These are phyloP conservation scores for Tardiomyces blankii DNA, from an alignment of 1,139 yeast genomes.

Conservation along the genomic window DNA sequence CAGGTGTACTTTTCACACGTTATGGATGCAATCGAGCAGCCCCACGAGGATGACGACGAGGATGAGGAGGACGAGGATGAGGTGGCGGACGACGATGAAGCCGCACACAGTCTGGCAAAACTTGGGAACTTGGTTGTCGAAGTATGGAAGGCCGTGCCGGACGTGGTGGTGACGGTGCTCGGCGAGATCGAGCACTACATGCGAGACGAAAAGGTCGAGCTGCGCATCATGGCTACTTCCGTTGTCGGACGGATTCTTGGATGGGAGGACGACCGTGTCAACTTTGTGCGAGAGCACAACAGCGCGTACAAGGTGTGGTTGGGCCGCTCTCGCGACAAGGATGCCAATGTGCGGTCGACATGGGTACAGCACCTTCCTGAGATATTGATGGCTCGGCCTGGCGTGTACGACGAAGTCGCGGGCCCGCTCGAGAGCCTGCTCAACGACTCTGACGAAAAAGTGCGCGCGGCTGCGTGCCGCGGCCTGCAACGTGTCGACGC, in stretches of 20 bases:
- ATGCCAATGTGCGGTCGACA: constrained; percentile 48
- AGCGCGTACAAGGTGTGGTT: constrained; percentile 64
- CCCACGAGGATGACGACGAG: constrained; percentile 13
- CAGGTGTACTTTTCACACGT: constrained; percentile 59
- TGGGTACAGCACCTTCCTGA: constrained; percentile 56
- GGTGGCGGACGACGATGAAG: constrained; percentile 17
- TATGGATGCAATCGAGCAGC: constrained; percentile 38
- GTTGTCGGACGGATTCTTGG: constrained; percentile 62
- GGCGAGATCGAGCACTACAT: constrained; percentile 77
- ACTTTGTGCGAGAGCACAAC: constrained; percentile 49
- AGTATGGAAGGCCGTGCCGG: constrained; percentile 74
- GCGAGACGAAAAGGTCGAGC: constrained; percentile 47
- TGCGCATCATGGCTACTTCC: constrained; percentile 60
- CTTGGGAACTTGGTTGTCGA: constrained; percentile 54
- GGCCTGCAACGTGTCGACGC: constrained; percentile 14
- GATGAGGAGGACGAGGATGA: constrained; percentile 17
- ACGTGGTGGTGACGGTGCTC: constrained; percentile 58
- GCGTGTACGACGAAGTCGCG: constrained; percentile 37
- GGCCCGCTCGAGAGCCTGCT: constrained; percentile 57
- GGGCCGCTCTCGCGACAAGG: constrained; percentile 60
- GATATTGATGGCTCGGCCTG: constrained; percentile 38
- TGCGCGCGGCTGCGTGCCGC: constrained; percentile 51
- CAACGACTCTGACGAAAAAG: constrained; percentile 66
- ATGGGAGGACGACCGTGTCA: constrained; percentile 36
- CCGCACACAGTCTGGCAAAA: constrained; percentile 29